Conservation (phyloP, 805 yeast species). For the Kazachstania martiniae region DNA sequence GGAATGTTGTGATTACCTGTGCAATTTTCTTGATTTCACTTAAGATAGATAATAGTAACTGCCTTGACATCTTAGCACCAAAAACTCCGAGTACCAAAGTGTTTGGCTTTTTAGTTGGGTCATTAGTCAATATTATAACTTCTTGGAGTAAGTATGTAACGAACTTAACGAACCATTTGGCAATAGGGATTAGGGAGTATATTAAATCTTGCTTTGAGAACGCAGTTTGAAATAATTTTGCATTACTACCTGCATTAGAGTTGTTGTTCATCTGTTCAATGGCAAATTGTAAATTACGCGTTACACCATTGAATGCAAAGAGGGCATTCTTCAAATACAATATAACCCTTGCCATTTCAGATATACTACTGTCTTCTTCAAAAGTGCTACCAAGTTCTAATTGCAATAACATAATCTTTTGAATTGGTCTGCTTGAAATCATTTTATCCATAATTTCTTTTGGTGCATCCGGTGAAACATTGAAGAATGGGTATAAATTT, state of each 20-base stretch:
- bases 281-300: slow-evolving; percentile 28
- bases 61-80: slow-evolving; percentile 59
- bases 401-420: slow-evolving; percentile 26
- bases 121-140: slow-evolving; percentile 36
- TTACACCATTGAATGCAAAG: slow-evolving; percentile 28
- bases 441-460: slow-evolving; percentile 28
- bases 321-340: slow-evolving; percentile 24
- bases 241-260: slow-evolving; percentile 8
- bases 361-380: slow-evolving; percentile 15
- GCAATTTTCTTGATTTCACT: slow-evolving; percentile 53
- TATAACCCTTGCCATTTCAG: slow-evolving; percentile 24
- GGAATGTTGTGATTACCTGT: slow-evolving; percentile 45
- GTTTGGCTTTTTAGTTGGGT: slow-evolving; percentile 15
- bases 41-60: slow-evolving; percentile 53
- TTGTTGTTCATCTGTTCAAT: slow-evolving; percentile 24
- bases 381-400: slow-evolving; percentile 26
- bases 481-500: slow-evolving; percentile 24
- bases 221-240: slow-evolving; percentile 37
- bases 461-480: slow-evolving; percentile 27
- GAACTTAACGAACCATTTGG: slow-evolving; percentile 79
- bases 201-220: slow-evolving; percentile 53
- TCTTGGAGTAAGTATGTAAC: slow-evolving; percentile 67
- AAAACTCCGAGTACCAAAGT: slow-evolving; percentile 48
- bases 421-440: slow-evolving; percentile 28
- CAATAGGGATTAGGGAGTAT: slow-evolving; percentile 59